Evolutionary conservation across 371 early-diverging fungal species (phyloP).

Genomic region (Syncephalastrum contaminatum): DNA sequence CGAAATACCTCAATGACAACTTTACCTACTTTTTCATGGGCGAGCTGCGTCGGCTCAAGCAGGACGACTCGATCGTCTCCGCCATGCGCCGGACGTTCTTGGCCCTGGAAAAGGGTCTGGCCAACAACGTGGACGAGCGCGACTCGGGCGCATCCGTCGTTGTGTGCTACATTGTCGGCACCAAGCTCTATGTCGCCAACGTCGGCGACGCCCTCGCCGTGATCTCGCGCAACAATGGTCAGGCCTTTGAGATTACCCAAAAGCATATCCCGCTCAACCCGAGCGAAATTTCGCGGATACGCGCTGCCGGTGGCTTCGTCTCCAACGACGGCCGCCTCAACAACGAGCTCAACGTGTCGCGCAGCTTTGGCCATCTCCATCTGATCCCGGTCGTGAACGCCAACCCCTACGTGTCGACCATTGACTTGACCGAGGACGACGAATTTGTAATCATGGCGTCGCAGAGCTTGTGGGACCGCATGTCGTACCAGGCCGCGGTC

Average conservation of each 20-base stretch:
- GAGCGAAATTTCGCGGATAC: constrained; percentile 78
- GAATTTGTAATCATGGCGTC: constrained; percentile 91
- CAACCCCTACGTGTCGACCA: constrained; percentile 75
- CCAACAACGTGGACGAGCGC: constrained; percentile 49
- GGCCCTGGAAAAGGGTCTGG: constrained; percentile 75
- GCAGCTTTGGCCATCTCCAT: constrained; percentile 87
- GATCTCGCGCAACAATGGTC: constrained; percentile 74
- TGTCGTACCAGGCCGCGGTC: constrained; percentile 81
- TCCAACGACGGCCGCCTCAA: constrained; percentile 75
- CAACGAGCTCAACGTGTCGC: constrained; percentile 72
- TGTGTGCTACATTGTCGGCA: constrained; percentile 80
- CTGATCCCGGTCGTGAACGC: constrained; percentile 84
- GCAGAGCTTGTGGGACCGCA: constrained; percentile 80
- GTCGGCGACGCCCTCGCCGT: constrained; percentile 90
- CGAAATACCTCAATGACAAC: constrained; percentile 72
- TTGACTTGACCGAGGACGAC: constrained; percentile 78
- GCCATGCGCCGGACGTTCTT: constrained; percentile 77
- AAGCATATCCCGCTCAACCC: constrained; percentile 74
- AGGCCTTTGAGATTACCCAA: constrained; percentile 70
- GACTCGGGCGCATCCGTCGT: constrained; percentile 72
- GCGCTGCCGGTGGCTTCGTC: constrained; percentile 80
- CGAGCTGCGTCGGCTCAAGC: constrained; percentile 67
- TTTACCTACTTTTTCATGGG: constrained; percentile 65
- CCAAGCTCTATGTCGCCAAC: constrained; percentile 83
- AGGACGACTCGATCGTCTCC: constrained; percentile 54